Evolutionary conservation across 78 protist genomes (phyloP), one percentile per base, ranked within the genome.

Genomic region (Chrysochromulina tobinii): DNA sequence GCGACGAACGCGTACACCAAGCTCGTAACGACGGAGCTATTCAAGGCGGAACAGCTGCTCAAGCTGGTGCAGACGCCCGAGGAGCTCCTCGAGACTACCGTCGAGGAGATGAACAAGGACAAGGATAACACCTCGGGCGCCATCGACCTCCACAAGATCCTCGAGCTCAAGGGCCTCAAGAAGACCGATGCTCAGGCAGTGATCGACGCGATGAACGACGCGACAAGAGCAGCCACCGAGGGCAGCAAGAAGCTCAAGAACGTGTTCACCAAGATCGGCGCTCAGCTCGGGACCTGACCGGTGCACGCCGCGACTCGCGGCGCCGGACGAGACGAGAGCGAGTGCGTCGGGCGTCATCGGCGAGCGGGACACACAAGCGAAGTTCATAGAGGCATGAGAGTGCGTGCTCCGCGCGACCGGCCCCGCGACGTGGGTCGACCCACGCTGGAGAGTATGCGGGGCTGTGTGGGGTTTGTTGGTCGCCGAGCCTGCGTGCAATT

Each of bases 111-210:
- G 64, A 21, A 18, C 61, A 3, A 7, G 51, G 59, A 51, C 15
- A 54, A 3, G 64, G 51, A 18, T 48, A 3, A 14, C 50, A 21
- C 18, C 17, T 67, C 68, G 9, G 12, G 6, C 87, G 20, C 1
- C 54, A 3, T 27, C 88, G 88, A 83, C 69, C 68, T 83, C 55
- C 14, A 2, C 23, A 57, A 58, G 18, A 58, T 83, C 7, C 68
- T 83, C 64, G 88, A 83, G 88, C 88, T 83, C 69, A 83, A 83
- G 68, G 88, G 67, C 20, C 87, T 81, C 67, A 81, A 81, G 51
- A 5, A 21, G 25, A 67, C 68, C n/a, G 69, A 25, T n/a, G 27
- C 50, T 12, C 54, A 79, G 68, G 18, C 21, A 53, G 54, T 54
- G 5, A 1, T 54, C 20, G 64, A 79, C 18, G 83, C 83, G 58